Evolutionary conservation across 225 moss, liverwort and hornwort genomes (phyloP), one percentile per base, ranked within the genome.

Genomic region (Pseudisothecium myosuroides): DNA sequence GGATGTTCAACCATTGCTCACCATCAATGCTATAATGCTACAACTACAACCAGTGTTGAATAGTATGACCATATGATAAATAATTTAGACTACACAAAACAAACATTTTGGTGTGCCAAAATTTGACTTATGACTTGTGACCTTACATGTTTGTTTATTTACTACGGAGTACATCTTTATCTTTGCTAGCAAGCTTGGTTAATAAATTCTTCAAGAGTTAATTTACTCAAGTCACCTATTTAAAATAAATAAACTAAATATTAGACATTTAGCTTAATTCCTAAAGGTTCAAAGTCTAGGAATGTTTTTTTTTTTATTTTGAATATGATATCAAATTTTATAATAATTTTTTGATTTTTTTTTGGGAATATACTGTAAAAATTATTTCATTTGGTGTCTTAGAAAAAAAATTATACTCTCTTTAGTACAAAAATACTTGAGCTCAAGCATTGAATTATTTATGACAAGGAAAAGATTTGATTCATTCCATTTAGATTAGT

Each of bases 11-110:
- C 2, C 17, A 17, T 45, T 45, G 17, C 6, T 45, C 17, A 4
- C 28, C 0, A 73, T 0, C 0, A 17, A 73, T 28, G 14, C 20
- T 41, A 27, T 7, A n/a, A 23, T 1, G 2, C 12, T 2, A n/a
- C 41, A 71, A 41, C 6, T 43, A 43, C 9, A 72, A 16, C 4
- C 0, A 1, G 14, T 27, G 1, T 72, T 43, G 27, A 72, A 72
- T 43, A 43, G 27, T 27, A 27, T 43, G 26, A 43, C 9, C 2
- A 43, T 24, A 3, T 43, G 0, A 27, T 43, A 6, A 72, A 72
- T 43, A 43, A 10, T 28, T 41, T 43, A 28, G 6, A 43, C 2
- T 14, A 27, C 0, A 72, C 2, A 16, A 72, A 72, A 27, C 3
- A 27, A 28, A 1, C 43, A 28, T 17, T 71, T 43, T 5, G 9